phyloP scores from a whole-genome alignment of 306 rosid species.

The Sicyos baderoa region DNA sequence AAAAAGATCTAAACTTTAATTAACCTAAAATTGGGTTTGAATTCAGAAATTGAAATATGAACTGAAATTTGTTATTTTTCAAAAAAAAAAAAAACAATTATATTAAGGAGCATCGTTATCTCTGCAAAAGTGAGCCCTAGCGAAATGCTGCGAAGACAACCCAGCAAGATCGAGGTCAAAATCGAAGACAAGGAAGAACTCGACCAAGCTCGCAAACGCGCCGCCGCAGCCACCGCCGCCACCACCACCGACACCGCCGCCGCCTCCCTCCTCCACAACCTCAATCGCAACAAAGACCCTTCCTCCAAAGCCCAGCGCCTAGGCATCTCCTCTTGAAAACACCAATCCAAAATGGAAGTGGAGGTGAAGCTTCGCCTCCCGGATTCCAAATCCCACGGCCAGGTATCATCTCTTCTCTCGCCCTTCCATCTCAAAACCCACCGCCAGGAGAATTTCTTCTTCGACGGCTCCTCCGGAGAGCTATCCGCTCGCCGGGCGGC shows the following conservation, averaged over 20 bases:
- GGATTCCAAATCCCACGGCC: slow-evolving; percentile 35
- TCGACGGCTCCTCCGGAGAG: slow-evolving; percentile 60
- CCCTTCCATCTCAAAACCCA: slow-evolving; percentile 52
- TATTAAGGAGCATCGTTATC: too few species aligned
- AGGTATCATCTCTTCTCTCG: slow-evolving; percentile 37
- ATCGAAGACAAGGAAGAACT: slow-evolving; percentile 84
- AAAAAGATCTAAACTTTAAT: too few species aligned
- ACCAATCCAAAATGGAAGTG: slow-evolving; percentile 30
- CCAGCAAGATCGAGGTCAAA: slow-evolving; percentile 50
- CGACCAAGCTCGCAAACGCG: slow-evolving; percentile 65
- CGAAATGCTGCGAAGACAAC: slow-evolving; percentile 66
- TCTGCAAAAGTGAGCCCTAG: not conserved
- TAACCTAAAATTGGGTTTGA: too few species aligned
- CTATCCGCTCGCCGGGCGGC: slow-evolving; percentile 52
- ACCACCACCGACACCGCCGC: slow-evolving; percentile 25
- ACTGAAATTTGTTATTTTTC: too few species aligned
- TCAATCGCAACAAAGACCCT: slow-evolving; percentile 42
- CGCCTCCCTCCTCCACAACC: slow-evolving; percentile 42
- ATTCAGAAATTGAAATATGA: too few species aligned
- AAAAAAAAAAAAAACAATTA: too few species aligned
- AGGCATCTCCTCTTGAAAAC: slow-evolving; percentile 24
- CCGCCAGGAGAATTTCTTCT: slow-evolving; percentile 73
- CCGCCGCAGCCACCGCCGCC: slow-evolving; percentile 22
- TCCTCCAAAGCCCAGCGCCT: slow-evolving; percentile 35
- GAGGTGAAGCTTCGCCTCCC: slow-evolving; percentile 72